Evolutionary conservation across 345 rosid species (phyloP).

Genomic region (Eucalyptus lansdowneana): DNA sequence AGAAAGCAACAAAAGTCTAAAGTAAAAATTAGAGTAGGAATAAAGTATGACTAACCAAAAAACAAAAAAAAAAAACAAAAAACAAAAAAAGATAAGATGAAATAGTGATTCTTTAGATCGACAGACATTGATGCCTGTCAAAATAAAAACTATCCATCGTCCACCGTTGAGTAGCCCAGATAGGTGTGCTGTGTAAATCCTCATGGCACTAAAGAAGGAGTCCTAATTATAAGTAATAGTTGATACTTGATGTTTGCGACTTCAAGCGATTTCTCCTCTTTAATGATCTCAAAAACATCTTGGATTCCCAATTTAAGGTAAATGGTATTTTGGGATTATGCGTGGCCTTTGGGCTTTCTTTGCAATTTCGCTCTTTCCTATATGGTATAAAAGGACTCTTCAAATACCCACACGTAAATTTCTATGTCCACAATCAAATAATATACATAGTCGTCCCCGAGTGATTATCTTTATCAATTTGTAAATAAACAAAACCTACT

Average conservation of each 20-base stretch:
- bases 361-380: not conserved
- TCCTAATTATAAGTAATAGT: not conserved
- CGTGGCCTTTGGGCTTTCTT: not conserved
- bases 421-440: not conserved
- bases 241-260: not conserved
- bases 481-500: not conserved
- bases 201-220: not conserved
- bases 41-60: accelerated
- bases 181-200: not conserved
- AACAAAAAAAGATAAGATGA: no score
- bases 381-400: not conserved
- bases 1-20: no score
- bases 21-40: no score
- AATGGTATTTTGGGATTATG: not conserved
- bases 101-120: no score
- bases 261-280: not conserved
- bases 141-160: no score
- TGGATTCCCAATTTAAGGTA: not conserved
- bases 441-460: not conserved
- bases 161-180: no score
- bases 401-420: not conserved
- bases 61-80: no score
- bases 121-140: no score
- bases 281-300: no score
- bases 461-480: not conserved